Base-by-base conservation (phyloP, 106 monocot genomes). In the Platanthera guangdongensis region DNA sequence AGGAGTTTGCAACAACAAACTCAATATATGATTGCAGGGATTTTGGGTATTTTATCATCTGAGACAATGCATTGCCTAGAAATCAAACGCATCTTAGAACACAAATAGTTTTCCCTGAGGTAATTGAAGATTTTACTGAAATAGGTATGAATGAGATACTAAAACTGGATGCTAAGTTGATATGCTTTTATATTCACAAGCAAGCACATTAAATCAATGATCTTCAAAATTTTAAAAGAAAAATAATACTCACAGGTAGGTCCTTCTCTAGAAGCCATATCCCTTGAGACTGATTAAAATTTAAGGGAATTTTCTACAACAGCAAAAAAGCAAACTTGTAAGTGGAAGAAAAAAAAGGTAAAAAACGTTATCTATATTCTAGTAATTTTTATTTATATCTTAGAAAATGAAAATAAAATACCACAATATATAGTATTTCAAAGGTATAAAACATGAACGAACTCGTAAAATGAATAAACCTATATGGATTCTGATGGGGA, bases 241-340 rank as follows among this genome's bases (percentile, higher is more conserved):
- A 51, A 8, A 51, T 6, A 47, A 59, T 57, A 92, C 94, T 99
- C 78, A 99, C 94, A 65, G 99, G 87, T 64, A 99, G 76, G 47
- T 91, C 81, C 74, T 77, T 88, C 86, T 88, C 83, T 68, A 99
- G 85, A 84, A 76, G 81, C 99, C 99, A 99, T 11, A 79, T 59
- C 48, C 88, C 81, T 79, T 83, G 49, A 50, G 79, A 81, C 73
- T 87, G 69, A 52, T 99, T 80, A 75, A 80, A 99, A 57, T 71
- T 78, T 65, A 99, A 84, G 75, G 94, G 99, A 62, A 92, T 87
- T 78, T 84, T 99, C 99, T 99, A 68, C 52, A 85, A 22, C 39
- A 39, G 39, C 39, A 78, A 48, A 78, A 18, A 51, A 52, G 53
- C 51, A 52, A 53, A 7, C 30, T 50, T n/a, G 9, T 15, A 14